These are phyloP conservation scores for Penicillium salamii DNA, from an alignment of 495 filamentous ascomycete genomes.

Conservation along the genomic window DNA sequence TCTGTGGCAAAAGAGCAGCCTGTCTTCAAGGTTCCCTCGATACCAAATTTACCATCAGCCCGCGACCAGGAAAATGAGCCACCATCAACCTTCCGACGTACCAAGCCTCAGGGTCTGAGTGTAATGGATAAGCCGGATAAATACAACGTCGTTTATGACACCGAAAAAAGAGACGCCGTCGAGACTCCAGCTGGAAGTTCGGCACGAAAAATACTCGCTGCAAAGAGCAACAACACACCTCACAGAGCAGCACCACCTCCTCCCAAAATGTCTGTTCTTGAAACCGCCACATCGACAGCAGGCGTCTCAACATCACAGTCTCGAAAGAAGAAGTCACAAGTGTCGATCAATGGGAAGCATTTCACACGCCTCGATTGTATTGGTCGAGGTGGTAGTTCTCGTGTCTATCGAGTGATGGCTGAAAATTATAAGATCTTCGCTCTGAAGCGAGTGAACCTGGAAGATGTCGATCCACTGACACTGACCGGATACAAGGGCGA, in stretches of 20 bases:
- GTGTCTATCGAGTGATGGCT: constrained; percentile 95
- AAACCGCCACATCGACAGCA: constrained; percentile 82
- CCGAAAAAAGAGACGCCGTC: constrained; percentile 44
- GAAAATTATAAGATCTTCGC: constrained; percentile 95
- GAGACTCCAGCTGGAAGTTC: constrained; percentile 49
- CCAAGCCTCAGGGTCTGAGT: constrained; percentile 56
- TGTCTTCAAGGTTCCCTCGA: constrained; percentile 64
- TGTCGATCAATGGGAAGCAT: constrained; percentile 85
- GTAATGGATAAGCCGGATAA: constrained; percentile 61
- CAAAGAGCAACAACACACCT: constrained; percentile 78
- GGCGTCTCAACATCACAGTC: constrained; percentile 72
- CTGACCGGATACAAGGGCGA: constrained; percentile 93
- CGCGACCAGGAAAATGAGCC: constrained; percentile 81
- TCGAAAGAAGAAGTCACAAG: constrained; percentile 70
- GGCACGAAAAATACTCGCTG: constrained; percentile 66
- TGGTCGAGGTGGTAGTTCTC: constrained; percentile 85
- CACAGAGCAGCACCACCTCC: constrained; percentile 76
- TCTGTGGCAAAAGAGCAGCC: constrained; percentile 44
- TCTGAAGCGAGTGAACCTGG: constrained; percentile 86
- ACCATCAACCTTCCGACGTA: constrained; percentile 70
- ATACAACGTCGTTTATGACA: constrained; percentile 45
- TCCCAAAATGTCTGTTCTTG: constrained; percentile 92
- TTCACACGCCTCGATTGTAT: constrained; percentile 88
- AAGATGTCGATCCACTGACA: constrained; percentile 79
- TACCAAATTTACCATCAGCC: constrained; percentile 54